phyloP scores from a whole-genome alignment of 164 flowering plant genomes.

The Nymphaea thermarum region DNA sequence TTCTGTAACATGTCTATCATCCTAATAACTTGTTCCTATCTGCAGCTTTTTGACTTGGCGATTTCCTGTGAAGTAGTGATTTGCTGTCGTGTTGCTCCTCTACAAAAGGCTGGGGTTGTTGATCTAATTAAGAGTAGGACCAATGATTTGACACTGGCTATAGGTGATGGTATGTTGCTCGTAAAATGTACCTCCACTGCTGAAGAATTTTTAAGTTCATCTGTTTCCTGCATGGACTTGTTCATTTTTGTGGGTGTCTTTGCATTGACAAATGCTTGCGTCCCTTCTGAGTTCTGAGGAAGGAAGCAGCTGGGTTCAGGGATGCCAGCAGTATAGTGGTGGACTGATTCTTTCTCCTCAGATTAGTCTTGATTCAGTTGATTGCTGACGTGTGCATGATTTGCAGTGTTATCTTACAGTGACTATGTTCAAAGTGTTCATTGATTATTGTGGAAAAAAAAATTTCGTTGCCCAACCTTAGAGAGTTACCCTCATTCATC shows the following conservation, averaged over 20 bases:
- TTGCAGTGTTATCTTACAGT: no score
- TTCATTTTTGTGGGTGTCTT: not conserved
- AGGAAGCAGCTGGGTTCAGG: no score
- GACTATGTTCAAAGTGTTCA: no score
- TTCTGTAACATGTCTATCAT: not conserved
- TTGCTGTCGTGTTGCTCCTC: conserved; percentile 92
- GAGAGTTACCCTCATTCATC: not conserved
- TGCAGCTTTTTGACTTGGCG: conserved; percentile 83
- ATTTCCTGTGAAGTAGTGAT: conserved; percentile 72
- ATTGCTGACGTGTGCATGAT: no score
- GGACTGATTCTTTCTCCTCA: no score
- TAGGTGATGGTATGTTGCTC: conserved; percentile 76
- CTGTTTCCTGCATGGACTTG: not conserved
- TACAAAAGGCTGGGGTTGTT: conserved; percentile 94
- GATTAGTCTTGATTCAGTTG: no score
- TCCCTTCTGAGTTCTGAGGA: no score
- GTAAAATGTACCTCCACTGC: not conserved
- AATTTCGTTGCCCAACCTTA: no score
- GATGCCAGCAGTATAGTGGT: no score
- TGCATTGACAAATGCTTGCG: not conserved
- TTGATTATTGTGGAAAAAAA: no score
- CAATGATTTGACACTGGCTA: conserved; percentile 90
- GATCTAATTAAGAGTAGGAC: conserved; percentile 76
- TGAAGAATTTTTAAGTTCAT: not conserved
- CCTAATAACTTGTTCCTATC: not conserved